These are phyloP conservation scores for Verbascum thapsus DNA, from an alignment of 257 asterid species.

Conservation along the genomic window DNA sequence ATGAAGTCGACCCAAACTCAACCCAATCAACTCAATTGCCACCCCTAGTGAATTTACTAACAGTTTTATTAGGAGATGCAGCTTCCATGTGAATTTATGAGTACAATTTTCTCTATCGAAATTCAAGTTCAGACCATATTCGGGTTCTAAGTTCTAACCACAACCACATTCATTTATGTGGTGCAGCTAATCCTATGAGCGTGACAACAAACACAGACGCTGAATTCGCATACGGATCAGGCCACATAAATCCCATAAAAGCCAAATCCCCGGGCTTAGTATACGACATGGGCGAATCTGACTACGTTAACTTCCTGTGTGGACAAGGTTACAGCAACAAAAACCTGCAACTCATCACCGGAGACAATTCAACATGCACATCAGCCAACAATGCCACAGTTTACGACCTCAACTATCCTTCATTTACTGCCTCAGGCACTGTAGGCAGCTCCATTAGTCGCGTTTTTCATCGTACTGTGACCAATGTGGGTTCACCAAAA, in stretches of 20 bases:
- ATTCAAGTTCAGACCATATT: too few relatives aligned
- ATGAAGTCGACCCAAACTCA: too few relatives aligned
- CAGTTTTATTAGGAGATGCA: too few relatives aligned
- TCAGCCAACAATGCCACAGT: constrained; percentile 43
- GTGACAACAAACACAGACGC: constrained; percentile 41
- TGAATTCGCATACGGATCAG: constrained; percentile 73
- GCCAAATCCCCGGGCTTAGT: constrained; percentile 63
- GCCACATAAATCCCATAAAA: constrained; percentile 65
- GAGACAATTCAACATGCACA: constrained; percentile 55
- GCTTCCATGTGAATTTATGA: too few relatives aligned
- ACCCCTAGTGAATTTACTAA: too few relatives aligned
- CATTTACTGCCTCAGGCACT: constrained; percentile 44
- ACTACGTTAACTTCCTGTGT: constrained; percentile 62
- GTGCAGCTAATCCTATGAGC: constrained; percentile 51
- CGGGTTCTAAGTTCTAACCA: background rate
- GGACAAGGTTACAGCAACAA: constrained; percentile 67
- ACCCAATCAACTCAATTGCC: too few relatives aligned
- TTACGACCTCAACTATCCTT: constrained; percentile 66
- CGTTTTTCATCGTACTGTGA: constrained; percentile 49
- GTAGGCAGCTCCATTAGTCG: constrained; percentile 22
- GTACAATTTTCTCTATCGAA: too few relatives aligned
- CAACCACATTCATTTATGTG: background rate
- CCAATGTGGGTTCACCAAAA: constrained; percentile 58
- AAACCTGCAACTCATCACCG: constrained; percentile 47
- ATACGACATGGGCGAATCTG: constrained; percentile 53